Percentiles rank a stretch among this genome's conserved stretches.
Evolutionary conservation across 371 early-diverging fungal species (phyloP).

Genomic region (Funneliformis caledonium): DNA sequence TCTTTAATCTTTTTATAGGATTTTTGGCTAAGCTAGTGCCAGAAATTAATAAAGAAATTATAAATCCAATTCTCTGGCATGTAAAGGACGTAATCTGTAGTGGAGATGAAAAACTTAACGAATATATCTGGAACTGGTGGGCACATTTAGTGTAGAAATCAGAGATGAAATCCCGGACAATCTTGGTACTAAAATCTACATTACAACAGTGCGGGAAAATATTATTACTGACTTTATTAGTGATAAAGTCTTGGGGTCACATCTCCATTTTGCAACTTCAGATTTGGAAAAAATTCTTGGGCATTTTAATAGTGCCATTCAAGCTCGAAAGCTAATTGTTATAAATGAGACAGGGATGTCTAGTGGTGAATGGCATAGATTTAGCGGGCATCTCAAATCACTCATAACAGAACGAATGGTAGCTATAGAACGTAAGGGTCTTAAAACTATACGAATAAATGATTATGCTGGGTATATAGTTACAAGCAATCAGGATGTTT

Average conservation of each 20-base stretch:
- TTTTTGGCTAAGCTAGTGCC: neutral
- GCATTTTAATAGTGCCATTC: neutral
- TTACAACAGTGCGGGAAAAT: neutral
- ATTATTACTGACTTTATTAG: neutral
- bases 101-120: neutral
- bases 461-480: slow-evolving; percentile 28
- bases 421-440: slow-evolving; percentile 19
- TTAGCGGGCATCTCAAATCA: neutral
- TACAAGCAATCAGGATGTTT: slow-evolving; percentile 25
- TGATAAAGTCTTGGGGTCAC: neutral
- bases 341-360: too few relatives aligned
- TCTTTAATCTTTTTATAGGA: neutral
- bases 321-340: neutral
- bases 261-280: neutral
- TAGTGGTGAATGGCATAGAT: neutral
- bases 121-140: slow-evolving; percentile 2
- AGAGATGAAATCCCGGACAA: neutral
- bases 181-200: neutral
- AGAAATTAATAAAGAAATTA: neutral
- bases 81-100: neutral
- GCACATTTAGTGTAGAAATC: neutral
- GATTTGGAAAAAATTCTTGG: slow-evolving; percentile 11
- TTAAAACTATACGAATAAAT: slow-evolving; percentile 3
- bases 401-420: slow-evolving; percentile 16
- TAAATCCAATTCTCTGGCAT: neutral